These are phyloP conservation scores for Erodium chrysanthum DNA, from an alignment of 441 rosid species.

Conservation along the genomic window DNA sequence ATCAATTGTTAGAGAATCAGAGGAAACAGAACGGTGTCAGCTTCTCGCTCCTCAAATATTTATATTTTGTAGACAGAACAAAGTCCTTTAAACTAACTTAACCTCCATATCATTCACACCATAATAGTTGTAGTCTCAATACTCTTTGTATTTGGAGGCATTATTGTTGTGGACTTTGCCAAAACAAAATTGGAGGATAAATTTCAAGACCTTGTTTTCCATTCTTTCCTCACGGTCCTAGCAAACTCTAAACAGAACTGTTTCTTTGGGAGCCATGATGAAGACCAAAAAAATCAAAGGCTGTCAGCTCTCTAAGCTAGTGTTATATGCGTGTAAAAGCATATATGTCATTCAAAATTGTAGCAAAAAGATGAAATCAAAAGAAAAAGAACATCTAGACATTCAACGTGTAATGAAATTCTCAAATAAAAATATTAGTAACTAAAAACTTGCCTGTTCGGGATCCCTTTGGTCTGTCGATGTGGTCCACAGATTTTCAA, in stretches of 20 bases:
- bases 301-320: not conserved
- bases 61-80: not conserved
- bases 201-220: not conserved
- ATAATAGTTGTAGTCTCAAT: not conserved
- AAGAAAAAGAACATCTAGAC: not conserved
- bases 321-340: not conserved
- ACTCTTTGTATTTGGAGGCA: no score
- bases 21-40: not conserved
- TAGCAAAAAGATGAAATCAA: not conserved
- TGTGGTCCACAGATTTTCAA: slow-evolving; percentile 57
- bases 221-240: not conserved
- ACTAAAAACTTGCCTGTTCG: slow-evolving; percentile 32
- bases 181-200: not conserved
- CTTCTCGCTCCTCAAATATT: not conserved
- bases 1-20: not conserved
- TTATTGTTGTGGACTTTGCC: not conserved
- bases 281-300: not conserved
- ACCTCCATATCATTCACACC: not conserved
- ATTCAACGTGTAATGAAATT: not conserved
- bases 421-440: not conserved
- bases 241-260: not conserved
- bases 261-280: not conserved
- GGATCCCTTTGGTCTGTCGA: slow-evolving; percentile 31
- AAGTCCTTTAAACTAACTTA: not conserved
- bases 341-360: not conserved